Evolutionary conservation across 306 rosid genomes (phyloP).

Genomic region (Vigna radiata): DNA sequence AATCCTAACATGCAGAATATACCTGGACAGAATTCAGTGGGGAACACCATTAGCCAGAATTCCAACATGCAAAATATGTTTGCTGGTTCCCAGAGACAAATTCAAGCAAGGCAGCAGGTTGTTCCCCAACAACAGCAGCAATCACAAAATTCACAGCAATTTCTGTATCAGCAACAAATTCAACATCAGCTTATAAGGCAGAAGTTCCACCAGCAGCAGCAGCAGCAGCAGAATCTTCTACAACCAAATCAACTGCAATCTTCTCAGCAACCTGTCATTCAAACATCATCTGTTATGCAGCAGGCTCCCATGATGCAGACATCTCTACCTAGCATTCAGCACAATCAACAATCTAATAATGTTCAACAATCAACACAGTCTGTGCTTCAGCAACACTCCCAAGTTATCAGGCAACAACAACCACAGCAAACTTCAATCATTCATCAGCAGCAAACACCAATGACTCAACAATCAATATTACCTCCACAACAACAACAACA

Average conservation of each 20-base stretch:
- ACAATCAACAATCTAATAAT: conserved; percentile 73
- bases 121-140: conserved; percentile 77
- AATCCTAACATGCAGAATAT: conserved; percentile 73
- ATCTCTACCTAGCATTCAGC: conserved; percentile 71
- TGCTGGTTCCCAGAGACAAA: conserved; percentile 77
- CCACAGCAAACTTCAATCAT: conserved; percentile 74
- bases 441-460: conserved; percentile 71
- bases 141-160: conserved; percentile 78
- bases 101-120: conserved; percentile 85
- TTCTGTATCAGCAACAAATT: conserved; percentile 66
- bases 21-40: conserved; percentile 71
- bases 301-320: conserved; percentile 70
- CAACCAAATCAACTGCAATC: conserved; percentile 83
- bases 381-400: conserved; percentile 90
- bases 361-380: conserved; percentile 76
- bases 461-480: conserved; percentile 73
- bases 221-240: conserved; percentile 73
- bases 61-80: conserved; percentile 71
- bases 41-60: conserved; percentile 78
- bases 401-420: conserved; percentile 89
- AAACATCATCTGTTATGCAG: conserved; percentile 74
- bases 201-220: conserved; percentile 67
- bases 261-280: conserved; percentile 84
- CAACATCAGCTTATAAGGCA: conserved; percentile 75
- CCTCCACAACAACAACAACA: conserved; percentile 74